Conservation (phyloP, 129 eudicot species). For the Cynara cardunculus region DNA sequence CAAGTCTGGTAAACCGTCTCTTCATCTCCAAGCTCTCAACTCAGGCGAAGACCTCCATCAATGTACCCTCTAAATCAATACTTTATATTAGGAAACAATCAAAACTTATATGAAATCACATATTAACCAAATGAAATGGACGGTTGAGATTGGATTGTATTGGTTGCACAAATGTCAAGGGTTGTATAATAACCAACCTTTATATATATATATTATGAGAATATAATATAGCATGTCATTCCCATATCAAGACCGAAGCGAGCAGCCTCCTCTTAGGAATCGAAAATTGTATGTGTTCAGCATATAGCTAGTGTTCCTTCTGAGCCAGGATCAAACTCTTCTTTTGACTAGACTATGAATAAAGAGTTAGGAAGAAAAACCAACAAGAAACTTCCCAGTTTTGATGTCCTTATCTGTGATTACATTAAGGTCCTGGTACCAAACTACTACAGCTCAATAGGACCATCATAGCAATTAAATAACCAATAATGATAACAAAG, state of each 20-base stretch:
- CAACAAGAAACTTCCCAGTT: neutral
- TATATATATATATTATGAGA: neutral
- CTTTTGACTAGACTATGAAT: neutral
- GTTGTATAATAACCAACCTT: no score
- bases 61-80: no score
- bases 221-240: neutral
- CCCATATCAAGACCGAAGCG: neutral
- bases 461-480: conserved; percentile 8
- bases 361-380: neutral
- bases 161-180: no score
- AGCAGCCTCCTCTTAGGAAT: neutral
- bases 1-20: no score
- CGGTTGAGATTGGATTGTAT: no score
- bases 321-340: neutral
- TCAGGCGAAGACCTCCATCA: no score
- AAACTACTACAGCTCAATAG: neutral
- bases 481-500: neutral
- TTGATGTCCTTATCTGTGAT: neutral
- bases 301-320: neutral
- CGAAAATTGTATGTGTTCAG: neutral
- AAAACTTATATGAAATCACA: no score
- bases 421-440: neutral
- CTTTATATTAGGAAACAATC: no score
- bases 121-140: no score
- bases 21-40: no score